phyloP scores from a whole-genome alignment of 2,329 filamentous ascomycete species.

The Xylaria sp. region DNA sequence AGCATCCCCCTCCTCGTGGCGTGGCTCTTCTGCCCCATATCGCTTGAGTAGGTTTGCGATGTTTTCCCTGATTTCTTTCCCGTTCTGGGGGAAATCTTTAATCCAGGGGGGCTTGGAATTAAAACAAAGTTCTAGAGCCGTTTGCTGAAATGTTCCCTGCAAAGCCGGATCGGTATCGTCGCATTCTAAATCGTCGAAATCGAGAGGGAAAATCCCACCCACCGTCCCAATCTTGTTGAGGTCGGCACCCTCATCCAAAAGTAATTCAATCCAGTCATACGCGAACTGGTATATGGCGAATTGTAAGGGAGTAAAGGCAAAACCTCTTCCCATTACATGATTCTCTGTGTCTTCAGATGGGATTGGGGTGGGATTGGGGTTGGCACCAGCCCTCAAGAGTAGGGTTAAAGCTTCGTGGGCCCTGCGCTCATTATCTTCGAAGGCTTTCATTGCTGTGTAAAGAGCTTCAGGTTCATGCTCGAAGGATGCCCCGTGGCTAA shows the following conservation, averaged over 20 bases:
- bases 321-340: background rate
- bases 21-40: background rate
- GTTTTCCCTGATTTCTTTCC: background rate
- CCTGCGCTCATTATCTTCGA: background rate
- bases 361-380: slow-evolving; percentile 7
- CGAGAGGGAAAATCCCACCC: slow-evolving; percentile 6
- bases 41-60: slow-evolving; percentile 1
- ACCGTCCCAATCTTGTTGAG: background rate
- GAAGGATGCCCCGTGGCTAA: slow-evolving; percentile 21
- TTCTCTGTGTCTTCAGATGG: background rate
- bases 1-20: background rate
- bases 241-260: slow-evolving; percentile 21
- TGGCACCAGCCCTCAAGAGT: slow-evolving; percentile 17
- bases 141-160: slow-evolving; percentile 5
- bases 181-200: background rate
- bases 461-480: slow-evolving; percentile 13
- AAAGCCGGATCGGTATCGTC: background rate
- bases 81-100: background rate
- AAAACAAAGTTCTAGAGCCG: slow-evolving; percentile 17
- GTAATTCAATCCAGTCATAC: slow-evolving; percentile 19
- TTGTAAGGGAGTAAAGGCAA: slow-evolving; percentile 23
- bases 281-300: slow-evolving; percentile 16
- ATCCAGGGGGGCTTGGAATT: background rate
- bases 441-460: slow-evolving; percentile 11
- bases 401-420: background rate